Evolutionary conservation across 139 green algal species (phyloP).

Genomic region (Volvox africanus): DNA sequence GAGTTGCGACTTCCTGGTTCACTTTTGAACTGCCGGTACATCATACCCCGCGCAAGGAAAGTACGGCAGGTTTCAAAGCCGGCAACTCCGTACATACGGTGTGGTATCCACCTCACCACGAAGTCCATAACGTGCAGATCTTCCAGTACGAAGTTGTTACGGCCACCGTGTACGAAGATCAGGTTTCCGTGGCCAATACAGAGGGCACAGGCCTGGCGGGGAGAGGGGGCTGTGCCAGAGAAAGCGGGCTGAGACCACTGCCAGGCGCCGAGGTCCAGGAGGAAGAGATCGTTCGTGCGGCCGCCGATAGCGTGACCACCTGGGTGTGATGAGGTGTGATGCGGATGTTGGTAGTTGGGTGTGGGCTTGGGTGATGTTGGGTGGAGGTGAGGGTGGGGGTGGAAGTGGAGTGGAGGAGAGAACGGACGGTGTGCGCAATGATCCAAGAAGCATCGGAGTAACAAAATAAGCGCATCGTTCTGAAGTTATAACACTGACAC

Average conservation of each 20-base stretch:
- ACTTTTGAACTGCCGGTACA: no score
- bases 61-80: no score
- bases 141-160: constrained; percentile 89
- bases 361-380: background rate
- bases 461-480: no score
- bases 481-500: no score
- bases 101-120: constrained; percentile 44
- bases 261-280: constrained; percentile 83
- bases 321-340: no score
- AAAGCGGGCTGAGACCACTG: constrained; percentile 79
- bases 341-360: no score
- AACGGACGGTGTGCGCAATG: no score
- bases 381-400: background rate
- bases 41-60: no score
- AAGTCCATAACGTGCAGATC: constrained; percentile 86
- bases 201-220: constrained; percentile 78
- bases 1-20: no score
- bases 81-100: no score
- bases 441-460: no score
- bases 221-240: constrained; percentile 78
- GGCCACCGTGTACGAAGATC: constrained; percentile 83
- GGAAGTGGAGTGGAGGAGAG: background rate
- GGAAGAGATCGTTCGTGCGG: constrained; percentile 86
- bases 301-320: constrained; percentile 72
- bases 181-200: constrained; percentile 69